Percentiles rank a stretch among this genome's conserved stretches.
phyloP scores from a whole-genome alignment of 1,284 basidiomycete species.

The Pisolithus thermaeus region DNA sequence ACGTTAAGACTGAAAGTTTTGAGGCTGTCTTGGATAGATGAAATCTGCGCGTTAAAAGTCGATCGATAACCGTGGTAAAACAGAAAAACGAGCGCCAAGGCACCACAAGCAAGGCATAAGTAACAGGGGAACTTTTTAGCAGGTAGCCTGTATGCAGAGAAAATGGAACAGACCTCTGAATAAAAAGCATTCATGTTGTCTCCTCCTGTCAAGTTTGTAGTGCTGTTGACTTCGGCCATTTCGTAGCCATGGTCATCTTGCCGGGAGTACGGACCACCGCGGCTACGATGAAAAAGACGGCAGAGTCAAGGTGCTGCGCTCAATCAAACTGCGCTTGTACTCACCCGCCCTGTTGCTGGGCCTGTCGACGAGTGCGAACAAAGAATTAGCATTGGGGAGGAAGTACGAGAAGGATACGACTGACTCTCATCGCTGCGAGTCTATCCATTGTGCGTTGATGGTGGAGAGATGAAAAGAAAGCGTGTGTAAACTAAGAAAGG shows the following conservation, averaged over 20 bases:
- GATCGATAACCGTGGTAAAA: not conserved
- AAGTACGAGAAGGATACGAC: constrained; percentile 16
- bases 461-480: constrained; percentile 11
- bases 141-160: not conserved
- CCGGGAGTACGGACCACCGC: constrained; percentile 57
- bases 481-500: not conserved
- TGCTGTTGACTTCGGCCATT: constrained; percentile 61
- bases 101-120: not conserved
- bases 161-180: constrained; percentile 51
- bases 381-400: constrained; percentile 8
- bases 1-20: constrained; percentile 69
- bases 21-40: constrained; percentile 68
- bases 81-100: not conserved
- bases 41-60: constrained; percentile 41
- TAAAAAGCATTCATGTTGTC: constrained; percentile 71
- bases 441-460: constrained; percentile 57
- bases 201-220: constrained; percentile 40
- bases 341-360: constrained; percentile 57
- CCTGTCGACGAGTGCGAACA: constrained; percentile 34
- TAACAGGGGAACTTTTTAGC: not conserved
- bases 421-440: constrained; percentile 76
- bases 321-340: constrained; percentile 36
- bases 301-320: not conserved
- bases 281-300: constrained; percentile 33
- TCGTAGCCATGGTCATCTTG: constrained; percentile 64